phyloP scores from a whole-genome alignment of 2,329 filamentous ascomycete species.

The Aspergillus sp. region DNA sequence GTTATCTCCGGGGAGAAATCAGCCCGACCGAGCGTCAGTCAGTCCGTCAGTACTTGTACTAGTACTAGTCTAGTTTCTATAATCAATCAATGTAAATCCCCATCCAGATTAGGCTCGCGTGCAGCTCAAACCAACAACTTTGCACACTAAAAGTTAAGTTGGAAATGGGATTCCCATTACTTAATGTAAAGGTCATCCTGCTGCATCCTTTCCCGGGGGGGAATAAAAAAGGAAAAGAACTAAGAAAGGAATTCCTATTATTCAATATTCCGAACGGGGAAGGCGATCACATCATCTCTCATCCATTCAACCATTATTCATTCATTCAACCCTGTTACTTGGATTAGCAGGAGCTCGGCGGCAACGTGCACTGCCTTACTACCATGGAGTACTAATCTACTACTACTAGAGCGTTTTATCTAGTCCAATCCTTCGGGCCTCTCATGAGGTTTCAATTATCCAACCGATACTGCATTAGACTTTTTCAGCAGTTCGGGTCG shows the following conservation, averaged over 20 bases:
- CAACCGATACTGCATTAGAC: conserved; percentile 3
- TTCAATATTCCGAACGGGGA: background rate
- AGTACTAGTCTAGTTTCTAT: too few relatives aligned
- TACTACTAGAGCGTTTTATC: background rate
- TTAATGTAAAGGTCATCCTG: conserved; percentile 3
- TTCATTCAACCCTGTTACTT: background rate
- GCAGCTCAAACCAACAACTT: background rate
- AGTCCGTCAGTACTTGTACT: too few relatives aligned
- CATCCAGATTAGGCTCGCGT: background rate
- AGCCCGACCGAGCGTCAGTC: background rate
- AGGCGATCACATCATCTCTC: background rate
- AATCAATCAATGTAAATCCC: background rate
- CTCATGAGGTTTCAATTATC: conserved; percentile 1
- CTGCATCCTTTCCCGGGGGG: background rate
- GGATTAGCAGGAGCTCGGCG: background rate
- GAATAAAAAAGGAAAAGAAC: too few relatives aligned
- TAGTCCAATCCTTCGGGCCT: background rate
- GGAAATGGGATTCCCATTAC: background rate
- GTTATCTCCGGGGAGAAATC: conserved; percentile 3
- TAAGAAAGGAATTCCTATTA: background rate
- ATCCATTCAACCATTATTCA: too few relatives aligned
- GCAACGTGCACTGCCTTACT: too few relatives aligned
- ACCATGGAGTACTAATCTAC: background rate
- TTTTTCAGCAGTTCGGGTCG: background rate
- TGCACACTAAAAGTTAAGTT: background rate